Conservation (phyloP, 2,329 filamentous ascomycete species). For the Hirsutella rhossiliensis region DNA sequence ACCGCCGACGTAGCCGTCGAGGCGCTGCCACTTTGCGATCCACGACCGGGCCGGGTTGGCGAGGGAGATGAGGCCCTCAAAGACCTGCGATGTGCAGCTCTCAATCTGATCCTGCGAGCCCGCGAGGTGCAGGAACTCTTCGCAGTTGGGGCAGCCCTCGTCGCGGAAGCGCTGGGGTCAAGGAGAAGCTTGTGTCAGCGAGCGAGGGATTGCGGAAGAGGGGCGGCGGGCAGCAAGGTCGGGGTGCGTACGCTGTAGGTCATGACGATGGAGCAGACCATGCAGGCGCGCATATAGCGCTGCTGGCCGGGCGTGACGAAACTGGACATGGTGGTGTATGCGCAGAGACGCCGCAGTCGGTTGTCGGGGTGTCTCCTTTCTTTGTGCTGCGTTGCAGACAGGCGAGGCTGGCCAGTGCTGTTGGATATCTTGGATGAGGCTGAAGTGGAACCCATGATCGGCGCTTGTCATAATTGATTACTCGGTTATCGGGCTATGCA, state of each 20-base stretch:
- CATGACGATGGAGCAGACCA: conserved; percentile 96
- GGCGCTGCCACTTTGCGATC: conserved; percentile 93
- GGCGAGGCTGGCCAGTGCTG: too few relatives aligned
- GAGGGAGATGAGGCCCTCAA: conserved; percentile 81
- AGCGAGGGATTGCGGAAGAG: not conserved
- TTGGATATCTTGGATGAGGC: too few relatives aligned
- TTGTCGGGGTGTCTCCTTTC: too few relatives aligned
- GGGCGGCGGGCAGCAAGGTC: not conserved
- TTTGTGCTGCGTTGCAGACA: too few relatives aligned
- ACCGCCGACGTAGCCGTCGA: conserved; percentile 78
- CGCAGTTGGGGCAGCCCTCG: conserved; percentile 93
- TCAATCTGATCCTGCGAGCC: conserved; percentile 71
- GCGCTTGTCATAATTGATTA: too few relatives aligned
- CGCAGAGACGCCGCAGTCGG: too few relatives aligned
- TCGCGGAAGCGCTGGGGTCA: conserved; percentile 61
- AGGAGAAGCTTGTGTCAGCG: too few relatives aligned
- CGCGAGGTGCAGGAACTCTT: conserved; percentile 75
- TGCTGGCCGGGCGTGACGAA: conserved; percentile 65
- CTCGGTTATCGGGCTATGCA: too few relatives aligned
- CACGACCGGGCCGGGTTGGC: conserved; percentile 75
- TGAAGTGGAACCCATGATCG: too few relatives aligned
- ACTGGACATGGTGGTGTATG: conserved; percentile 22
- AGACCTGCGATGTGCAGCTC: conserved; percentile 92
- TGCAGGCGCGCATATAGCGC: conserved; percentile 87
- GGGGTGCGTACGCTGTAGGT: conserved; percentile 50